Conservation (phyloP, 306 rosid species). For the Vachellia collinsii region DNA sequence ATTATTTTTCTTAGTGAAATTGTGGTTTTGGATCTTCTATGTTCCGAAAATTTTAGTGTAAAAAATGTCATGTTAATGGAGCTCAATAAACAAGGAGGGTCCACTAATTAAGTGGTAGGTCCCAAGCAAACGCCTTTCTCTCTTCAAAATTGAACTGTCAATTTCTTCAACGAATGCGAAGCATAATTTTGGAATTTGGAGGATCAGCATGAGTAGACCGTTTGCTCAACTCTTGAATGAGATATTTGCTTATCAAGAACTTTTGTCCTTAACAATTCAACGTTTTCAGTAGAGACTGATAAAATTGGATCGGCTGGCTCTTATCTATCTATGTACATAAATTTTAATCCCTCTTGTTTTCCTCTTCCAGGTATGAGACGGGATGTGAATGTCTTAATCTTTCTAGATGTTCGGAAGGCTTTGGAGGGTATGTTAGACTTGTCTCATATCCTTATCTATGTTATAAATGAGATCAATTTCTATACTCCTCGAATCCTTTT, state of each 20-base stretch:
- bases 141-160: not conserved
- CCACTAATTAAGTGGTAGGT: not conserved
- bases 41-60: not conserved
- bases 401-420: constrained; percentile 75
- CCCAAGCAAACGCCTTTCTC: not conserved
- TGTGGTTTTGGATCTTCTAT: not conserved
- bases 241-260: not conserved
- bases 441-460: constrained; percentile 5
- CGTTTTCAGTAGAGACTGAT: not conserved
- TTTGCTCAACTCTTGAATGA: not conserved
- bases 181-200: not conserved
- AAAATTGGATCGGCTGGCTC: not conserved
- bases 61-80: not conserved
- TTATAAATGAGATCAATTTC: constrained; percentile 5
- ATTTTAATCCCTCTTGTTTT: constrained; percentile 4
- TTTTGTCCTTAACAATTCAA: not conserved
- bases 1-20: not conserved
- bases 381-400: constrained; percentile 73
- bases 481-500: not conserved
- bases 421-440: constrained; percentile 61
- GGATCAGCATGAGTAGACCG: not conserved
- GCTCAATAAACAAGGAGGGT: not conserved
- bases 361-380: constrained; percentile 80
- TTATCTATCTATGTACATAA: constrained; percentile 13
- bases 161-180: not conserved